phyloP scores from a whole-genome alignment of 2,329 filamentous ascomycete genomes.

The Xylariaceae sp. region DNA sequence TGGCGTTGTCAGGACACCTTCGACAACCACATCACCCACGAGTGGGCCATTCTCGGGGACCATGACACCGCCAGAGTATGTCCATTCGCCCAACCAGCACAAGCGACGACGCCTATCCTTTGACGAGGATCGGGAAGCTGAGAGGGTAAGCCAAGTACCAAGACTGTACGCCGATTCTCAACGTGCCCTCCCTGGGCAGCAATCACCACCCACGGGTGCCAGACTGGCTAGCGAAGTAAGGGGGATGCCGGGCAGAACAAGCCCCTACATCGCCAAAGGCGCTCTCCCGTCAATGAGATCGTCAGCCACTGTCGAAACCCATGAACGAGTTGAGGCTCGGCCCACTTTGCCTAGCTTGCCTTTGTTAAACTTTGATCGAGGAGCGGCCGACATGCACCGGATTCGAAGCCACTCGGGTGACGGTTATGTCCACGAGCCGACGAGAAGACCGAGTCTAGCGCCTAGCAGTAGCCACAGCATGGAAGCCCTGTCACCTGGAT shows the following conservation, averaged over 20 bases:
- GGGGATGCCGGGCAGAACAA: slow-evolving; percentile 29
- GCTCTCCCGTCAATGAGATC: slow-evolving; percentile 28
- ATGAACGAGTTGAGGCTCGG: slow-evolving; percentile 32
- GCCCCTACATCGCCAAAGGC: slow-evolving; percentile 29
- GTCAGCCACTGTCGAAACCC: slow-evolving; percentile 27
- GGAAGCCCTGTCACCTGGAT: slow-evolving; percentile 28
- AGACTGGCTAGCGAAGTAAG: slow-evolving; percentile 31
- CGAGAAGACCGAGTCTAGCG: slow-evolving; percentile 20
- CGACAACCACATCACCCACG: slow-evolving; percentile 32
- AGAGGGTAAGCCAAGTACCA: slow-evolving; percentile 41
- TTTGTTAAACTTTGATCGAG: slow-evolving; percentile 34
- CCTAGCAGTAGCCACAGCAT: slow-evolving; percentile 22
- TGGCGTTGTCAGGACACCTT: slow-evolving; percentile 25
- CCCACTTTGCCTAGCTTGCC: slow-evolving; percentile 39
- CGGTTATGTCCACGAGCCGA: slow-evolving; percentile 27
- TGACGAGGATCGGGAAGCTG: slow-evolving; percentile 35
- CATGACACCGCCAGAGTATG: slow-evolving; percentile 41
- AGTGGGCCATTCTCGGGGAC: slow-evolving; percentile 22
- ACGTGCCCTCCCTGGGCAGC: slow-evolving; percentile 22
- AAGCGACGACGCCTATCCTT: slow-evolving; percentile 44
- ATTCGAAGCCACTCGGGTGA: slow-evolving; percentile 31
- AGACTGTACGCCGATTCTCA: slow-evolving; percentile 39
- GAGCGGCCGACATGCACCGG: slow-evolving; percentile 25
- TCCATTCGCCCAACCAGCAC: slow-evolving; percentile 43
- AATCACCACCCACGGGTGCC: slow-evolving; percentile 30